Conservation (phyloP, 2,329 filamentous ascomycete genomes). For the Phialophora expanda region DNA sequence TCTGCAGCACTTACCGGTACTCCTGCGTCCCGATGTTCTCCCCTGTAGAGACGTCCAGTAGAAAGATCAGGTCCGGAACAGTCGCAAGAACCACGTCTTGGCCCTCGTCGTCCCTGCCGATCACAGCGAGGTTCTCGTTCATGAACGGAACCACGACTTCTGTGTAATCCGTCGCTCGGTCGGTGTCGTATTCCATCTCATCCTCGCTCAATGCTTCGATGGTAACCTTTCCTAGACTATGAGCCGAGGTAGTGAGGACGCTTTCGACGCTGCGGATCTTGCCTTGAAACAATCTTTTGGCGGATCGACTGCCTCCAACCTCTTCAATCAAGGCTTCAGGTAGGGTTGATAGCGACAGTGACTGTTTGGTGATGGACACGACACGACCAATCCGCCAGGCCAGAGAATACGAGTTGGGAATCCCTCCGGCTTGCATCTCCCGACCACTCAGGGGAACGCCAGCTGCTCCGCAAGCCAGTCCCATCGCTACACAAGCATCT, state of each 20-base stretch:
- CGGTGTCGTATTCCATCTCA: conserved; percentile 36
- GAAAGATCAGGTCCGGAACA: conserved; percentile 62
- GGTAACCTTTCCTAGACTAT: conserved; percentile 62
- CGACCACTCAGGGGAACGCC: conserved; percentile 49
- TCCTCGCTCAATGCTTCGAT: conserved; percentile 54
- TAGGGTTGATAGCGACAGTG: conserved; percentile 54
- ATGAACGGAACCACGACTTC: conserved; percentile 71
- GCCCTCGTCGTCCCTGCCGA: conserved; percentile 12
- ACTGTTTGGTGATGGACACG: conserved; percentile 51
- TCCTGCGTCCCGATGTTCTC: conserved; percentile 64
- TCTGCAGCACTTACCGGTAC: conserved; percentile 41
- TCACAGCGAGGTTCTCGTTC: conserved; percentile 65
- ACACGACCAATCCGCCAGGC: conserved; percentile 63
- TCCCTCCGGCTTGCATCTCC: conserved; percentile 45
- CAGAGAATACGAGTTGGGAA: conserved; percentile 51
- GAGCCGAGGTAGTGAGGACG: conserved; percentile 62
- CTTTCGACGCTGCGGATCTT: conserved; percentile 62
- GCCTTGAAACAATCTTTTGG: conserved; percentile 63
- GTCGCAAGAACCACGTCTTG: conserved; percentile 52
- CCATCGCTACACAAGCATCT: conserved; percentile 25
- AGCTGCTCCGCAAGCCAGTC: conserved; percentile 47
- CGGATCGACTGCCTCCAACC: conserved; percentile 39
- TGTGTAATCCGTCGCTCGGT: conserved; percentile 47
- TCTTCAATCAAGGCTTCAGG: conserved; percentile 63
- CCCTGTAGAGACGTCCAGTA: conserved; percentile 60